Evolutionary conservation across 1,284 basidiomycete genomes (phyloP), one percentile per base, ranked within the genome.

Genomic region (Peniophora sp.): DNA sequence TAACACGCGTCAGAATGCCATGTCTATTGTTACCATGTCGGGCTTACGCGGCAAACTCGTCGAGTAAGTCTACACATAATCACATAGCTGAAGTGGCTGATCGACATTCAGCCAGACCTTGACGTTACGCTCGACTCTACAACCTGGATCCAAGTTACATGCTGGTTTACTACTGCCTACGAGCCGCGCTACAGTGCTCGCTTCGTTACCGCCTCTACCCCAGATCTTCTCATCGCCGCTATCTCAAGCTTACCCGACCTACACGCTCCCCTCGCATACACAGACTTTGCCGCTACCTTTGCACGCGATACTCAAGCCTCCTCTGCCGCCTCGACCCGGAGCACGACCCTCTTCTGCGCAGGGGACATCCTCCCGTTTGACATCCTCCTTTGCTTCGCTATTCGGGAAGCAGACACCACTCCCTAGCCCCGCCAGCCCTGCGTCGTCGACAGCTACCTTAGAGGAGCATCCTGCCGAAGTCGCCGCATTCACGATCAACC

Each of bases 11-110:
- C 64, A 68, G 46, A 72, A 69, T 52, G 65, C 69, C 50, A 65
- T 72, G 19, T 73, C 79, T 34, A 66, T 91, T 12, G 75, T 92
- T 5, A 92, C 90, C 0, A 70, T 92, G 24, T 92, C 90, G 1
- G 92, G 92, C 10, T 68, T 95, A 19, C 73, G 92, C 38, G 91
- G 89, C 10, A 75, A 69, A 10, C 63, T 92, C 19, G 67, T 69
- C 50, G 71, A 73, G 85, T 86, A 64, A 48, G 75, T 58, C n/a
- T 39, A 39, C 51, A 36, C 47, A 36, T 49, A 47, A 23, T 52
- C 41, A 41, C 35, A 47, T n/a, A 12, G 20, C 36, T n/a, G 36
- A 20, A 34, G 24, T 14, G 34, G 39, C 50, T 52, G 49, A 47
- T 23, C 14, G 6, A 34, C 34, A 14, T 24, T 41, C 53, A 85